A percentile compares a stretch with the other conserved stretches of the same genome.
These are phyloP conservation scores for Heliamphora pulchella DNA, from an alignment of 179 eudicot species.

Conservation along the genomic window DNA sequence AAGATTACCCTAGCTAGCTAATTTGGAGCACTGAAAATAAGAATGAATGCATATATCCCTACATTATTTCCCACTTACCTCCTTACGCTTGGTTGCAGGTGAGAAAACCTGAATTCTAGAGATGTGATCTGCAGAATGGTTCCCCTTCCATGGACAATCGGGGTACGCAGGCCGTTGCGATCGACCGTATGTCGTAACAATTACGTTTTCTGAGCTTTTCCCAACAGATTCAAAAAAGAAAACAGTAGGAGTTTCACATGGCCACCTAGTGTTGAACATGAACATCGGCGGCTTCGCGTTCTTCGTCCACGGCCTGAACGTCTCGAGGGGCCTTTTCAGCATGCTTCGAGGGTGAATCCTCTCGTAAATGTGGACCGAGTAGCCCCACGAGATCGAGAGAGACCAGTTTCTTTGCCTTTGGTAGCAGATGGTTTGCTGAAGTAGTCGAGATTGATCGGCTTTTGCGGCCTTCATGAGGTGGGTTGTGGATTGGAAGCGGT, in stretches of 20 bases:
- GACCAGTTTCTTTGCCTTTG: too few relatives aligned
- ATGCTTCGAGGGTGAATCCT: constrained; percentile 35
- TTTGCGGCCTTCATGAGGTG: too few relatives aligned
- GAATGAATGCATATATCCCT: background rate
- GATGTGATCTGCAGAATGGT: constrained; percentile 17
- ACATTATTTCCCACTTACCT: background rate
- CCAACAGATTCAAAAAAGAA: constrained; percentile 14
- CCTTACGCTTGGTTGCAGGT: constrained; percentile 4
- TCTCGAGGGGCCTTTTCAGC: constrained; percentile 48
- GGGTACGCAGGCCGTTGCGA: constrained; percentile 5
- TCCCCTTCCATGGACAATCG: constrained; percentile 8
- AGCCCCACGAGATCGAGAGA: too few relatives aligned
- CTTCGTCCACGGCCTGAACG: constrained; percentile 38
- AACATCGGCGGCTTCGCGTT: constrained; percentile 25
- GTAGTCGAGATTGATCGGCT: too few relatives aligned
- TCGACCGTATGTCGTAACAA: constrained; percentile 12
- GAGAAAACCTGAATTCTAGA: constrained; percentile 20
- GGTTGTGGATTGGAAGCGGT: too few relatives aligned
- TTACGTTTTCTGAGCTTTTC: background rate
- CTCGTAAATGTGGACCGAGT: too few relatives aligned
- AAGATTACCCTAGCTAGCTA: too few relatives aligned
- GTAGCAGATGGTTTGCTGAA: too few relatives aligned
- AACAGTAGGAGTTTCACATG: constrained; percentile 36
- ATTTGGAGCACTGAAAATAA: background rate
- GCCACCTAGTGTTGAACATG: constrained; percentile 44